Evolutionary conservation across 2,329 filamentous ascomycete species (phyloP), one percentile per base, ranked within the genome.

Genomic region (Rosellinia necatrix): DNA sequence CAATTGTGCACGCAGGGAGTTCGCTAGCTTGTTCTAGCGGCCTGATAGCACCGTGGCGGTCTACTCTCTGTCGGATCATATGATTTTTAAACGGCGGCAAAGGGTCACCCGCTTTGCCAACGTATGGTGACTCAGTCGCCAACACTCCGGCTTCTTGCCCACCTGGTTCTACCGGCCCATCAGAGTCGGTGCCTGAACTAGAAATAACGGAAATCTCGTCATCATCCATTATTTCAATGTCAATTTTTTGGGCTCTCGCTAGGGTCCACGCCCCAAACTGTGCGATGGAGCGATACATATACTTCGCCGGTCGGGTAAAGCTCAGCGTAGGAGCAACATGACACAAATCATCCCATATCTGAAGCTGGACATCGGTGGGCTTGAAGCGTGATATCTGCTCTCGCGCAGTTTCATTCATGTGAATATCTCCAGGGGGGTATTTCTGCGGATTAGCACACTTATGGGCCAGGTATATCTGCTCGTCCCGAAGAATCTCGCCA

Each of bases 331-430:
- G 91, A 0, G 89, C 87, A 5, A 96, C 92, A 69, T 97, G 93
- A 67, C 94, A 97, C 2, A 97, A 77, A 66, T 96, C 90, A 55
- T 97, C 93, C 92, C 93, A 97, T 1, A 97, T 88, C 70, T 97
- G 94, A 2, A 99, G 80, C 70, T 97, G 92, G 0, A 97, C 93
- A 65, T 96, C 85, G 0, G 94, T 99, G 0, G 92, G 90, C 54
- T 85, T 84, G 72, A 91, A 96, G 59, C 81, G 85, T 30, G 80
- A 76, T 13, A 94, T 67, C 10, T 79, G 73, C 3, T 81, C 79
- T 17, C 80, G 80, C 24, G 87, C 86, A 56, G 81, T 78, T 32
- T 87, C 82, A 29, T 87, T 79, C 58, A 94, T 76, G 38, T 84
- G 79, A 0, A 78, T 78, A 32, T 88, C 81, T 0, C 82, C 79